phyloP scores from a whole-genome alignment of 2,329 filamentous ascomycete genomes.

The Ramularia endophylla region DNA sequence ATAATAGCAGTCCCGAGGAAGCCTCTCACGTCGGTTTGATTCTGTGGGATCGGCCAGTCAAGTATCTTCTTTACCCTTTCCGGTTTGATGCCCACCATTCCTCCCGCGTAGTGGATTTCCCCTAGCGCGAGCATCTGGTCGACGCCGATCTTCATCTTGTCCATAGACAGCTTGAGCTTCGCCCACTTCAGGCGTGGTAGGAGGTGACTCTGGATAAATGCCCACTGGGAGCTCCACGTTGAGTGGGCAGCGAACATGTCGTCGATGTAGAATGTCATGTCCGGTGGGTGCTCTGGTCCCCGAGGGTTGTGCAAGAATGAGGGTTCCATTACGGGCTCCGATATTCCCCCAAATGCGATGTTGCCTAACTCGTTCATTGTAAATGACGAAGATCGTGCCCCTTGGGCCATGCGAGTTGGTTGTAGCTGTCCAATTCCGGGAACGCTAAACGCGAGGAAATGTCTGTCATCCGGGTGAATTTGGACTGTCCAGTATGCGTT shows the following conservation, averaged over 20 bases:
- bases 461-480: constrained; percentile 1
- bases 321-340: neutral
- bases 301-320: constrained; percentile 1
- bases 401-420: constrained; percentile 4
- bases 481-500: constrained; percentile 6
- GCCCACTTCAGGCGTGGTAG: constrained; percentile 1
- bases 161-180: neutral
- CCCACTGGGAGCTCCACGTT: constrained; percentile 1
- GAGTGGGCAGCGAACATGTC: neutral
- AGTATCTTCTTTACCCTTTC: constrained; percentile 1
- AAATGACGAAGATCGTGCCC: constrained; percentile 1
- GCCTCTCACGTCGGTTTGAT: too few species aligned
- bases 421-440: constrained; percentile 2
- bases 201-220: constrained; percentile 1
- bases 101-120: constrained; percentile 1
- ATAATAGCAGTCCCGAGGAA: too few species aligned
- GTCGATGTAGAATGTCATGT: constrained; percentile 6
- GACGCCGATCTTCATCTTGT: constrained; percentile 4
- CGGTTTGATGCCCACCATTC: neutral
- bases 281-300: neutral
- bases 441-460: constrained; percentile 5
- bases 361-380: constrained; percentile 4
- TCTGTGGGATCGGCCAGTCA: neutral
- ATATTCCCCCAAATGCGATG: neutral
- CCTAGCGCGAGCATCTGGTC: constrained; percentile 1